phyloP scores from a whole-genome alignment of 139 green algal genomes.

The Desmodesmus armatus region DNA sequence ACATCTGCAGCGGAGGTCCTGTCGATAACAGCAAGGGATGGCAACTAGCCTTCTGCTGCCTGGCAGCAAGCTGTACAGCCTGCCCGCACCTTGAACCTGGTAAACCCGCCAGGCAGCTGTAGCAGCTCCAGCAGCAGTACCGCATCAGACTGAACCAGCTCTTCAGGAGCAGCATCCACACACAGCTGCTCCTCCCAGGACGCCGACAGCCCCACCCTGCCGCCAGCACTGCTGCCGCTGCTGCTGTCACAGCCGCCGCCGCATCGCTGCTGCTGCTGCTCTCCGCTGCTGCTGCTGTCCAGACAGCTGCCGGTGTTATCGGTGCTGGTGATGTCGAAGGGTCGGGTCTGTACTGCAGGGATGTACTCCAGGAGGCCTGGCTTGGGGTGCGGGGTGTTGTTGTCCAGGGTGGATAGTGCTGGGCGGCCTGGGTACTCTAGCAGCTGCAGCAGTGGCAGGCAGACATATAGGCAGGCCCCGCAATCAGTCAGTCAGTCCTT shows the following conservation, averaged over 20 bases:
- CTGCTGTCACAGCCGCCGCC: not conserved
- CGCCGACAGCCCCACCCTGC: not conserved
- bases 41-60: not conserved
- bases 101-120: conserved; percentile 56
- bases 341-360: conserved; percentile 59
- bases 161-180: conserved; percentile 56
- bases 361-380: conserved; percentile 52
- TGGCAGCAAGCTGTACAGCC: not conserved
- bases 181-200: conserved; percentile 57
- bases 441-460: conserved; percentile 49
- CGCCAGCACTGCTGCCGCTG: not conserved
- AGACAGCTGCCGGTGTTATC: not conserved
- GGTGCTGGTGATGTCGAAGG: conserved; percentile 59
- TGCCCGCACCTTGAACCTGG: conserved; percentile 29
- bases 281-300: not conserved
- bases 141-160: conserved; percentile 48
- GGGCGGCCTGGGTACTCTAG: conserved; percentile 57
- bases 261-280: conserved; percentile 1
- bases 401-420: conserved; percentile 48
- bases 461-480: too few species aligned
- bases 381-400: conserved; percentile 33
- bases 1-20: too few species aligned
- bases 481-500: too few species aligned
- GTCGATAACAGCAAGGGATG: too few species aligned
- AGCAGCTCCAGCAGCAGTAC: conserved; percentile 66